Conservation (phyloP, 495 filamentous ascomycete genomes). For the Aspergillus haitiensis region DNA sequence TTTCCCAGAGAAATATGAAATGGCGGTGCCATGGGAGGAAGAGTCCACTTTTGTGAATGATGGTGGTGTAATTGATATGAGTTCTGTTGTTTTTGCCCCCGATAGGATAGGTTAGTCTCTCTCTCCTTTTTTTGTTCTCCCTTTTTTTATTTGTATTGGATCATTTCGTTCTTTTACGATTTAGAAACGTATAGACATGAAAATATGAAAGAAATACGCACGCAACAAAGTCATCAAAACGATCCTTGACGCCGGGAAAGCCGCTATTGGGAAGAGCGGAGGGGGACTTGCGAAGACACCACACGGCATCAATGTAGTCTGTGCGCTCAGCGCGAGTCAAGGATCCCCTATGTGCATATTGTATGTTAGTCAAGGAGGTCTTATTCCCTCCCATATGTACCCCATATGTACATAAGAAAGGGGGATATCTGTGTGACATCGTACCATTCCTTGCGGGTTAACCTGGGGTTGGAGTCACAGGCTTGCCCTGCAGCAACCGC, state of each 20-base stretch:
- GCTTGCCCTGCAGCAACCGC: neutral
- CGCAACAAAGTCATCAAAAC: constrained; percentile 71
- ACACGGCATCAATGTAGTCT: constrained; percentile 61
- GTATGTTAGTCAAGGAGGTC: neutral
- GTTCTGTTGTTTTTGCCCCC: constrained; percentile 21
- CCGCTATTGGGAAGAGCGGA: constrained; percentile 41
- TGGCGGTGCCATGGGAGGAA: constrained; percentile 74
- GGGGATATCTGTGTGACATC: neutral
- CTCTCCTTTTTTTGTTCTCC: too few relatives aligned
- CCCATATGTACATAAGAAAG: neutral
- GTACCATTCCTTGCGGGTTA: constrained; percentile 13
- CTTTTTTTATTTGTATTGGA: too few relatives aligned
- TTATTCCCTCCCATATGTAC: too few relatives aligned
- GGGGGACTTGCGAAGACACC: constrained; percentile 58
- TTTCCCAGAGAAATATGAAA: constrained; percentile 63
- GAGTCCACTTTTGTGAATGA: constrained; percentile 63
- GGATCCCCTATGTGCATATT: neutral
- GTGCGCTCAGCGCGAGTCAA: constrained; percentile 1
- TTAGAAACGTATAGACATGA: neutral
- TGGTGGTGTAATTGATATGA: constrained; percentile 63
- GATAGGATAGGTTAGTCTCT: too few relatives aligned
- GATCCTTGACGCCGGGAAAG: constrained; percentile 52
- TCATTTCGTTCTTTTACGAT: too few relatives aligned
- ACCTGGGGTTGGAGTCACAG: neutral
- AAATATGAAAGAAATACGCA: neutral